Percentiles rank a stretch among this genome's conserved stretches.
Conservation (phyloP, 306 rosid species). For the Begonia masoniana region DNA sequence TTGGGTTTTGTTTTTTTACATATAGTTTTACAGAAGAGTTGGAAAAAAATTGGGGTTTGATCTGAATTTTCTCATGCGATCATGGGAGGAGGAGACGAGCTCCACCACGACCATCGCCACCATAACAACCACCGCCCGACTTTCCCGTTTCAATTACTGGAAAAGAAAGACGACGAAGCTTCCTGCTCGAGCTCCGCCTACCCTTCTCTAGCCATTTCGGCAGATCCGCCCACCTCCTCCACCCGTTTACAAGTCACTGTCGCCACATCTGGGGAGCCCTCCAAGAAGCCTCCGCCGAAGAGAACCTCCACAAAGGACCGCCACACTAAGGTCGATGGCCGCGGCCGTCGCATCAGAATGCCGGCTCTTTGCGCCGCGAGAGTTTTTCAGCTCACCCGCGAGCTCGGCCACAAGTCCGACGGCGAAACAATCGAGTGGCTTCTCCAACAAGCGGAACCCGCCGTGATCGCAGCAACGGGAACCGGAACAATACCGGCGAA, state of each 20-base stretch:
- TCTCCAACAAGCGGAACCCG: constrained; percentile 81
- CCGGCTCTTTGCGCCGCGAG: constrained; percentile 87
- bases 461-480: constrained; percentile 88
- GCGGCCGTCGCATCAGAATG: constrained; percentile 89
- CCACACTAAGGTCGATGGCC: constrained; percentile 78
- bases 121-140: constrained; percentile 42
- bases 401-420: constrained; percentile 73
- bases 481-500: constrained; percentile 92
- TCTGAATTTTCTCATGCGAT: constrained; percentile 33
- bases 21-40: no score
- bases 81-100: constrained; percentile 82
- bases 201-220: constrained; percentile 43
- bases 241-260: constrained; percentile 7
- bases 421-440: constrained; percentile 85
- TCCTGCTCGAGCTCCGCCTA: constrained; percentile 48
- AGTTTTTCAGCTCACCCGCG: constrained; percentile 73
- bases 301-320: constrained; percentile 87
- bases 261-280: constrained; percentile 17
- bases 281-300: constrained; percentile 57
- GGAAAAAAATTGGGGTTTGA: no score
- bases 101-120: constrained; percentile 44
- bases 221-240: constrained; percentile 17
- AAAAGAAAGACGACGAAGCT: constrained; percentile 69
- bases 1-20: no score
- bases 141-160: constrained; percentile 80